Evolutionary conservation across 345 rosid species (phyloP).

Genomic region (Brassica nigra): DNA sequence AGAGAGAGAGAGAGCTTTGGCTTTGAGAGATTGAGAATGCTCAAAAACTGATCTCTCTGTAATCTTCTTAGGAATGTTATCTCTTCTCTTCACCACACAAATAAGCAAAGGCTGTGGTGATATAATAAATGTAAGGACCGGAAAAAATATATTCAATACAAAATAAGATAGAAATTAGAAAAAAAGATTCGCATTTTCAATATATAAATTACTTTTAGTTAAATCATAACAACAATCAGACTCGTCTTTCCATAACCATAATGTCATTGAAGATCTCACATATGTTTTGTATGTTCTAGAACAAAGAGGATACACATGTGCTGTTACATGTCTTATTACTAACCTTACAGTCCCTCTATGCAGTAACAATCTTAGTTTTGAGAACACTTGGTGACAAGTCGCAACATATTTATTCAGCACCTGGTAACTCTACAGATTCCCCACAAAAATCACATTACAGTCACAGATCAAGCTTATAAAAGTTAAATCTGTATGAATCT

Average conservation of each 20-base stretch:
- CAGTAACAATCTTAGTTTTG: conserved; percentile 1
- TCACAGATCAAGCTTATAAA: conserved; percentile 15
- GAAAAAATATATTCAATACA: background rate
- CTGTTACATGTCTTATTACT: conserved; percentile 5
- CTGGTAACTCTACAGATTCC: conserved; percentile 24
- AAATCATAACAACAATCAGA: background rate
- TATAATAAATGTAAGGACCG: background rate
- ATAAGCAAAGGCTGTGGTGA: conserved; percentile 42
- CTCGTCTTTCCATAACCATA: background rate
- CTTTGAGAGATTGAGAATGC: conserved; percentile 15
- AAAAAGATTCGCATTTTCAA: too few species aligned
- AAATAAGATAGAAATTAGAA: too few species aligned
- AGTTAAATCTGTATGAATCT: conserved; percentile 26
- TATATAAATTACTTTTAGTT: too few species aligned
- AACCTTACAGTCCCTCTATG: background rate
- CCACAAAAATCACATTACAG: conserved; percentile 27
- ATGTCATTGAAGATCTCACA: background rate
- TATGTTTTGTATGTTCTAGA: background rate
- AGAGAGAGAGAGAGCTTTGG: background rate
- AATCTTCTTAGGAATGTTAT: conserved; percentile 42
- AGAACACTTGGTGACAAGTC: background rate
- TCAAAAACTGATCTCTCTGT: conserved; percentile 23
- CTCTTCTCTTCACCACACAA: conserved; percentile 72
- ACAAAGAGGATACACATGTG: background rate
- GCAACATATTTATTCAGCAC: background rate